phyloP scores from a whole-genome alignment of 805 yeast genomes.

The Ogataea populi-albae region DNA sequence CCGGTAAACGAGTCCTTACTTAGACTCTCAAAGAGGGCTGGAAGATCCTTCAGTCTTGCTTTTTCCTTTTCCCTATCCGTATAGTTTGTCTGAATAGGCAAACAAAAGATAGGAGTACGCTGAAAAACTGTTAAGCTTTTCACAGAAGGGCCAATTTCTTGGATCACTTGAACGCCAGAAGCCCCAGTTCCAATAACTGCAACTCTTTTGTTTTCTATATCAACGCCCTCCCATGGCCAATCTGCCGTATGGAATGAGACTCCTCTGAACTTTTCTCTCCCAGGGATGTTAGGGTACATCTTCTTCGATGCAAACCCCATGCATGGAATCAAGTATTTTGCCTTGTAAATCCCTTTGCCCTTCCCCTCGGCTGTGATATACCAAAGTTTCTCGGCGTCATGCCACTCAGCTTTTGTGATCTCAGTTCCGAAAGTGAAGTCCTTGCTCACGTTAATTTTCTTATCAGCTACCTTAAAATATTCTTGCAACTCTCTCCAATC shows the following conservation, averaged over 20 bases:
- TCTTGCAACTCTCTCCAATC: not conserved
- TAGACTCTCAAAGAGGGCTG: not conserved
- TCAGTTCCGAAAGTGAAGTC: not conserved
- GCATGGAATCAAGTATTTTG: not conserved
- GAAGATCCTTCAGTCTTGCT: not conserved
- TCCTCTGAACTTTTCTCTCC: too few relatives aligned
- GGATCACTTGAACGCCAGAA: not conserved
- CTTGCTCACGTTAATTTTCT: not conserved
- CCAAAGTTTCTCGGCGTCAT: not conserved
- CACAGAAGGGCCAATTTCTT: not conserved
- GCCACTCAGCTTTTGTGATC: not conserved
- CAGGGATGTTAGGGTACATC: not conserved
- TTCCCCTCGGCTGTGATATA: not conserved
- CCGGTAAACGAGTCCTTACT: not conserved
- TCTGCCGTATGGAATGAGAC: too few relatives aligned
- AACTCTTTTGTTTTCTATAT: not conserved
- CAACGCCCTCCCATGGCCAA: too few relatives aligned
- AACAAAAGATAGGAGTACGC: not conserved
- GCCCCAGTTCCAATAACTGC: constrained; percentile 1
- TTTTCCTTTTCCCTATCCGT: not conserved
- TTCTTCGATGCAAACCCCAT: not conserved
- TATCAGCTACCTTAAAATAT: not conserved
- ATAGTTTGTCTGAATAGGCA: not conserved
- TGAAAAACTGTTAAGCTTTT: not conserved
- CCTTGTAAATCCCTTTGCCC: not conserved